Conservation (phyloP, 2,329 filamentous ascomycete genomes). For the Helotiales sp. region DNA sequence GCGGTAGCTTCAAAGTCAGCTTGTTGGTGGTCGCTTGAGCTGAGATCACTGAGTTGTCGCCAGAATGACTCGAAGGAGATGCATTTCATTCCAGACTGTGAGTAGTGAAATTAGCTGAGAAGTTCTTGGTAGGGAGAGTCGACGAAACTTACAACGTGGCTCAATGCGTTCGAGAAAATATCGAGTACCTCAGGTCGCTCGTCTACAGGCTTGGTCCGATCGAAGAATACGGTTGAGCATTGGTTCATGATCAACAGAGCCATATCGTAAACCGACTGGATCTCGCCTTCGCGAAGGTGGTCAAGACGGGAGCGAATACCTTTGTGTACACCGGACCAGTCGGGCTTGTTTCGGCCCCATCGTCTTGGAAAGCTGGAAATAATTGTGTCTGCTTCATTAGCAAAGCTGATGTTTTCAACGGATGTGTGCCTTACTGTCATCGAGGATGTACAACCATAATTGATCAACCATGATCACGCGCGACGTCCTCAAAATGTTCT, state of each 20-base stretch:
- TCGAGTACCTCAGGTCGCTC: slow-evolving; percentile 49
- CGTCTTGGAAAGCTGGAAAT: slow-evolving; percentile 49
- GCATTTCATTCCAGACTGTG: slow-evolving; percentile 47
- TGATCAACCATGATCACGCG: slow-evolving; percentile 51
- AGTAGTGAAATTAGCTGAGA: not conserved
- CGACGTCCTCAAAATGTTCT: slow-evolving; percentile 17
- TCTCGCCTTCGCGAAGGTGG: slow-evolving; percentile 34
- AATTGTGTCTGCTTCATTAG: slow-evolving; percentile 42
- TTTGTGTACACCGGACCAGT: slow-evolving; percentile 49
- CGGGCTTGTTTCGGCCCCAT: slow-evolving; percentile 49
- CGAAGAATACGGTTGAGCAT: slow-evolving; percentile 48
- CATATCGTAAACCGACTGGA: slow-evolving; percentile 46
- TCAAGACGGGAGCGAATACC: slow-evolving; percentile 45
- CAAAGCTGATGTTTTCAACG: too few relatives aligned
- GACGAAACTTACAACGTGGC: slow-evolving; percentile 45
- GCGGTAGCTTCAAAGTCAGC: slow-evolving; percentile 11
- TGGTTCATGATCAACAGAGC: slow-evolving; percentile 49
- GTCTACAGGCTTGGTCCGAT: slow-evolving; percentile 43
- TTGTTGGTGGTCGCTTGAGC: not conserved
- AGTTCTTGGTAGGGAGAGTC: not conserved
- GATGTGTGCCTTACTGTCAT: slow-evolving; percentile 36
- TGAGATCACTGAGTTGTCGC: slow-evolving; percentile 39
- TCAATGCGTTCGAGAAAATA: slow-evolving; percentile 50
- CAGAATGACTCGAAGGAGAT: slow-evolving; percentile 48
- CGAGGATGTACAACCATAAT: slow-evolving; percentile 51